phyloP scores from a whole-genome alignment of 129 eudicot genomes.

The Gnaphalium uliginosum region DNA sequence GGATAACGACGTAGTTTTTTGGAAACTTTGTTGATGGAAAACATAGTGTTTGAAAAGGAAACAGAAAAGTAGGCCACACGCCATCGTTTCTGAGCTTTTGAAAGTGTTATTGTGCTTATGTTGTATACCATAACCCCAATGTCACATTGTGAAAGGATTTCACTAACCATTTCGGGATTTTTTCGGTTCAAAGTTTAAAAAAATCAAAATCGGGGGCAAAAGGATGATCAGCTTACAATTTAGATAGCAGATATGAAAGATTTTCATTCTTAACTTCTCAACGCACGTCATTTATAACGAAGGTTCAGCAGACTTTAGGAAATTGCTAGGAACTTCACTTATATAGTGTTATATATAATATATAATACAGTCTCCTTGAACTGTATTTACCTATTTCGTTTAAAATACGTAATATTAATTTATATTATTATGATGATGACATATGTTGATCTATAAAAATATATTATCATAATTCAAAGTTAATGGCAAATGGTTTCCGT shows the following conservation, averaged over 20 bases:
- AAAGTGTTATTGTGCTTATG: conserved; percentile 44
- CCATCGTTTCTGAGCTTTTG: conserved; percentile 70
- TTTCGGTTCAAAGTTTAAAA: neutral
- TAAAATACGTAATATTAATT: no score
- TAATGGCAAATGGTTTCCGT: no score
- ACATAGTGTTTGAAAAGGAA: conserved; percentile 49
- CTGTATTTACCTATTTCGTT: no score
- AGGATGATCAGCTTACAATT: neutral
- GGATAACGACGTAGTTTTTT: conserved; percentile 16
- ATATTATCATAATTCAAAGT: no score
- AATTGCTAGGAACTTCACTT: conserved; percentile 22
- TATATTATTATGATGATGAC: no score
- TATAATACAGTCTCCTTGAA: no score
- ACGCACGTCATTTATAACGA: conserved; percentile 2
- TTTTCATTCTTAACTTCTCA: conserved; percentile 4
- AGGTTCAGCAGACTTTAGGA: neutral
- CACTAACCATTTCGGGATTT: conserved; percentile 22
- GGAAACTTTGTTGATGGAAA: conserved; percentile 37
- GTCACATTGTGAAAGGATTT: conserved; percentile 22
- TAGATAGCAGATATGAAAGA: conserved; percentile 13
- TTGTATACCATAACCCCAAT: conserved; percentile 37
- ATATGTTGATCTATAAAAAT: no score
- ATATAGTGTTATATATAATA: no score
- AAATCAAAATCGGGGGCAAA: neutral
- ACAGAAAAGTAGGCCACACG: conserved; percentile 57